Conservation (phyloP, 1,284 basidiomycete species). For the Rugosomyces carneus region DNA sequence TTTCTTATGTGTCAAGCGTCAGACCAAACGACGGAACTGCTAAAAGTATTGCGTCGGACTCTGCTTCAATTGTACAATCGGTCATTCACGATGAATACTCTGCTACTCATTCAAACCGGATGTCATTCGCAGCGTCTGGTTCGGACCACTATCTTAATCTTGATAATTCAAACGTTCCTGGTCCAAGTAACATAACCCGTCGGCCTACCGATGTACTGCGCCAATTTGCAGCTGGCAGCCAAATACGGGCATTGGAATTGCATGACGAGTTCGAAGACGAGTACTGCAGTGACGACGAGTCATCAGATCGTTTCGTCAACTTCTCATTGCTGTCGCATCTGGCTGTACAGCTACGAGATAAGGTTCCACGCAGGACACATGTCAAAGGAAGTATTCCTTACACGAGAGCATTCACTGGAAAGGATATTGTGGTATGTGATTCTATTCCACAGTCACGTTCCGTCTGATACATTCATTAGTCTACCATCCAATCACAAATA, state of each 20-base stretch:
- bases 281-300: constrained; percentile 59
- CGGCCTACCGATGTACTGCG: constrained; percentile 28
- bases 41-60: constrained; percentile 5
- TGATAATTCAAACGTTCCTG: constrained; percentile 7
- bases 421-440: constrained; percentile 80
- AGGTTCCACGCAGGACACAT: constrained; percentile 80
- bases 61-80: neutral
- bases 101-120: neutral
- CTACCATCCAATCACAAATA: constrained; percentile 78
- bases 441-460: neutral
- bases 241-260: constrained; percentile 30
- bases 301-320: constrained; percentile 79
- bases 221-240: constrained; percentile 23
- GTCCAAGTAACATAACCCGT: constrained; percentile 17
- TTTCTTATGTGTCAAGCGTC: constrained; percentile 14
- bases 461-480: constrained; percentile 34
- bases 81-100: neutral
- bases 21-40: neutral
- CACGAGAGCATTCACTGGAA: constrained; percentile 83
- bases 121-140: constrained; percentile 1
- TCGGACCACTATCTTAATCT: constrained; percentile 11
- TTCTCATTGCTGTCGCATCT: constrained; percentile 84
- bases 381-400: constrained; percentile 90
- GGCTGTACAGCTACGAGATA: constrained; percentile 82
- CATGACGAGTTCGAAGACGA: constrained; percentile 39